These are phyloP conservation scores for Pleodorina starrii DNA, from an alignment of 139 green algal genomes.

Conservation along the genomic window DNA sequence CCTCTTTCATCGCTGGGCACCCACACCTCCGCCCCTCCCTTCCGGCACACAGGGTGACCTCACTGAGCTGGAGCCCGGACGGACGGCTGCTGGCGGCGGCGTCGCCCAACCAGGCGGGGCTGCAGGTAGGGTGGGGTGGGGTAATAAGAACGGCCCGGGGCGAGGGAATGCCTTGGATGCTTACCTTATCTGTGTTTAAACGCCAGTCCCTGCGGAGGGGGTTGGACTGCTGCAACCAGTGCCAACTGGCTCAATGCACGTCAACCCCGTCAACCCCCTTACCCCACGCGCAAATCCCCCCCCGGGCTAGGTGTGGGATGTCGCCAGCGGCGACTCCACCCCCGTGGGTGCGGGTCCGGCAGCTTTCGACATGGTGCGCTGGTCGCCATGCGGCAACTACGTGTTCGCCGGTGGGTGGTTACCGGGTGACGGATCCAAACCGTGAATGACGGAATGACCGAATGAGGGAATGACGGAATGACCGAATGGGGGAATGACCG, in stretches of 20 bases:
- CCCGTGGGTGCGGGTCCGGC: conserved; percentile 41
- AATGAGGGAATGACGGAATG: not conserved
- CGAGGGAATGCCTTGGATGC: too few species aligned
- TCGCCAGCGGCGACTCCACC: conserved; percentile 29
- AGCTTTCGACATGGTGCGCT: conserved; percentile 58
- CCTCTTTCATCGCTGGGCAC: too few species aligned
- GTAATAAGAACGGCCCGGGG: too few species aligned
- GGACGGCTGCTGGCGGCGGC: conserved; percentile 67
- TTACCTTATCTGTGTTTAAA: too few species aligned
- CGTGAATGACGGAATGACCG: not conserved
- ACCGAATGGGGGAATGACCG: not conserved
- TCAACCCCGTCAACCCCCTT: too few species aligned
- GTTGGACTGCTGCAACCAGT: too few species aligned
- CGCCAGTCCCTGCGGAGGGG: too few species aligned
- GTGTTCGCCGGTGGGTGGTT: conserved; percentile 64
- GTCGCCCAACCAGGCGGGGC: conserved; percentile 52
- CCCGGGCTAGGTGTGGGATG: conserved; percentile 65
- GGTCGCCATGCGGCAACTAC: conserved; percentile 70
- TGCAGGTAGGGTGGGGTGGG: conserved; percentile 43
- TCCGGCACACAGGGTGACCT: conserved; percentile 60
- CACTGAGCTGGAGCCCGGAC: conserved; percentile 65
- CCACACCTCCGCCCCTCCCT: too few species aligned
- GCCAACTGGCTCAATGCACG: too few species aligned
- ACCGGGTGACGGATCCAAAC: not conserved
- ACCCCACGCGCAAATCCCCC: too few species aligned